Base-by-base conservation (phyloP, 768 basidiomycete genomes). In the Leccinellum albellum region DNA sequence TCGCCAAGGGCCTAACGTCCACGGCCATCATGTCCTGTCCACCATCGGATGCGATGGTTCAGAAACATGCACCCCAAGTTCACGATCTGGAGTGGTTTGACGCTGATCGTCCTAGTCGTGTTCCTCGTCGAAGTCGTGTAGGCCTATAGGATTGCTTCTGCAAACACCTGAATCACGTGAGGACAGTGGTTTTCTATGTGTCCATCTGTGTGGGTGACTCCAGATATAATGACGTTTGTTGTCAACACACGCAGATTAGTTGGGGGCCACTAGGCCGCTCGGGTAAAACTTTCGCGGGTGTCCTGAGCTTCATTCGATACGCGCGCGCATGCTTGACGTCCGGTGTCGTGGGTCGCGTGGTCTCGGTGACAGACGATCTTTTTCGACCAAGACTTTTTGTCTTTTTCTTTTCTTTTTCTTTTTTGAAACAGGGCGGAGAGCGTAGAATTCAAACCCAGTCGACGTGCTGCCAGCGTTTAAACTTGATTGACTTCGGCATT, bases 271-370 rank as follows among this genome's bases (percentile, higher is more conserved):
- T 15, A 42, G 20, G 20, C 12, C 51, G 42, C 53, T 51, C 48
- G 32, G 33, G 23, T 37, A 50, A 57, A 66, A 68, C 58, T 58
- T 69, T 66, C 66, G 66, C 66, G 66, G 66, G 45, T 66, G 52
- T 24, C 20, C 21, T 17, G 21, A 56, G 31, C 58, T 58, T 55
- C 58, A 58, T 60, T 56, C 50, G 40, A 48, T 40, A 10, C 17
- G 10, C 37, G 9, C 37, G 12, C 40, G 40, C 7, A 40, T 42
- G 48, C 51, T 64, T 59, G 55, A 52, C 26, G 47, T 55, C 42
- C 53, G 63, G 55, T 47, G 50, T 45, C 28, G 44, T 48, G 49
- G 21, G 58, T 66, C 66, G 66, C 64, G 58, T 68, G 64, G 58
- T 24, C 35, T 28, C 29, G 8, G 15, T 49, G n/a, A 49, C 48